Percentiles rank a stretch among this genome's conserved stretches.
These are phyloP conservation scores for Hyphochytrium catenoides DNA, from an alignment of 352 stramenopile species.

Conservation along the genomic window DNA sequence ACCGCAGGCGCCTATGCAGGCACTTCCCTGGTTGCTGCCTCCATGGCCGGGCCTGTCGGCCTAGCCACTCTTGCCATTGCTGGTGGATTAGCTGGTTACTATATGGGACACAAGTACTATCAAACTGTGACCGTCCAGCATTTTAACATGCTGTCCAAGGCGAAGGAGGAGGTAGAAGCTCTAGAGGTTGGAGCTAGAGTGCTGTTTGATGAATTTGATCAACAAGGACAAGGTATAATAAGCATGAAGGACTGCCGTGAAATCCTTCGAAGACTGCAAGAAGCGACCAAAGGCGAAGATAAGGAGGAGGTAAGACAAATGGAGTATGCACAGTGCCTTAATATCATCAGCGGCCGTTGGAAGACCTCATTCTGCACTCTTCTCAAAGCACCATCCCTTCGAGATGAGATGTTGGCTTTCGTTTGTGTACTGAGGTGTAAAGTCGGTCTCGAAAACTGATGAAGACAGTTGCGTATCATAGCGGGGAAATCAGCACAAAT, in stretches of 20 bases:
- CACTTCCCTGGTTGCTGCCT: constrained; percentile 32
- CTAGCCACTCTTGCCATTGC: constrained; percentile 46
- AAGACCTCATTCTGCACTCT: too few species aligned
- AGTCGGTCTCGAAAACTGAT: too few species aligned
- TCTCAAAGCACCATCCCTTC: too few species aligned
- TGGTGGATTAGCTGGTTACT: constrained; percentile 52
- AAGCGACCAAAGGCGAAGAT: too few species aligned
- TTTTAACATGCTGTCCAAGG: constrained; percentile 40
- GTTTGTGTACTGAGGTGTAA: too few species aligned
- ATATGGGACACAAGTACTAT: constrained; percentile 47
- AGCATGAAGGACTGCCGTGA: constrained; percentile 33
- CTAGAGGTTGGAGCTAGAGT: constrained; percentile 46
- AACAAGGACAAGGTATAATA: constrained; percentile 24
- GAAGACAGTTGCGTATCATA: too few species aligned
- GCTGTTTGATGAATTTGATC: constrained; percentile 56
- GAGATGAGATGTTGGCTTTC: too few species aligned
- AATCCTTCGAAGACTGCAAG: constrained; percentile 47
- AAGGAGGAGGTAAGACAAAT: too few species aligned
- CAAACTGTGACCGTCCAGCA: constrained; percentile 34
- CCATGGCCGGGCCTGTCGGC: constrained; percentile 37
- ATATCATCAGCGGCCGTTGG: too few species aligned
- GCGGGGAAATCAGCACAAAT: too few species aligned
- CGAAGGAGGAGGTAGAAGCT: constrained; percentile 55
- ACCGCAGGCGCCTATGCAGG: constrained; percentile 42
- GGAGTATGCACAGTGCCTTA: too few species aligned